Evolutionary conservation across 1,284 basidiomycete genomes (phyloP).

Genomic region (Cutaneotrichosporon arboriforme): DNA sequence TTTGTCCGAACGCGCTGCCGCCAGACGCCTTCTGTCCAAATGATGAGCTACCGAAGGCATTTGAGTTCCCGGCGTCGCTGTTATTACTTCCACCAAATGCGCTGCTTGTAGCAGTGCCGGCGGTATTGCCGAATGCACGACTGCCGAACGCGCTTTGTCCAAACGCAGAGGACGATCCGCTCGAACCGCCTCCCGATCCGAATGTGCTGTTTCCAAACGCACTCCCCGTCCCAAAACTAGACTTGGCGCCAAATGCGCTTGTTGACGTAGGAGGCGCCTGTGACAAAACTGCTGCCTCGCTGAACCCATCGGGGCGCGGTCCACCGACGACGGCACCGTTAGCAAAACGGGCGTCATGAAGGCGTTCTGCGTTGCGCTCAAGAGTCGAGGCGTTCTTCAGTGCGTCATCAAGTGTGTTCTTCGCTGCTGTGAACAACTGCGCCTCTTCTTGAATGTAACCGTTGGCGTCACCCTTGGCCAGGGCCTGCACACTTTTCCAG

Average conservation of each 20-base stretch:
- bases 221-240: background rate
- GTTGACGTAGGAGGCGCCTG: background rate
- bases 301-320: conserved; percentile 28
- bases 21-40: conserved; percentile 3
- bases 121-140: background rate
- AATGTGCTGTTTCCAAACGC: conserved; percentile 11
- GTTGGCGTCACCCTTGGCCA: conserved; percentile 1
- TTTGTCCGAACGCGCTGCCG: conserved; percentile 7
- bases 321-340: conserved; percentile 15
- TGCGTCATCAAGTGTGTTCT: conserved; percentile 26
- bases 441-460: conserved; percentile 36
- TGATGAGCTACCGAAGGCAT: background rate
- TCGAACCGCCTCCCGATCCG: background rate
- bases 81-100: background rate
- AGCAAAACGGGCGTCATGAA: conserved; percentile 37
- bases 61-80: background rate
- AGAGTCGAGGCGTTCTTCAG: conserved; percentile 24
- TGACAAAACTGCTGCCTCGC: conserved; percentile 26
- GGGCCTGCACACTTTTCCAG: conserved; percentile 59
- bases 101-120: background rate
- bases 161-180: background rate
- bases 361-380: conserved; percentile 26
- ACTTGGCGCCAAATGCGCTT: conserved; percentile 2
- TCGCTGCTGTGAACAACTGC: conserved; percentile 20
- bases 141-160: conserved; percentile 12